Evolutionary conservation across 495 filamentous ascomycete species (phyloP), one percentile per base, ranked within the genome.

Genomic region (Sporormia fimetaria): DNA sequence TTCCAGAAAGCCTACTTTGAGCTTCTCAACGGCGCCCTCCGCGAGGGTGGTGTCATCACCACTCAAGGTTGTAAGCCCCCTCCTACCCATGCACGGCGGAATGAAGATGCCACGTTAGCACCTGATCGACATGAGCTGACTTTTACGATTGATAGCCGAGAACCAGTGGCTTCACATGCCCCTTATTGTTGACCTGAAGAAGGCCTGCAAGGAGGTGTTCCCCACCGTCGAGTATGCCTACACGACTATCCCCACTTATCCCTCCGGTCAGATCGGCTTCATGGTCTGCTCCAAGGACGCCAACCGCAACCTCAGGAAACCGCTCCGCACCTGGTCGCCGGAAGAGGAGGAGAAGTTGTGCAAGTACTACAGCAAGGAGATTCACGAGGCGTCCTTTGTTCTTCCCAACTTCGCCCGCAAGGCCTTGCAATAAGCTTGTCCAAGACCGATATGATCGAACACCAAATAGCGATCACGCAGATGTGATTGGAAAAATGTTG

Each of bases 1-100:
- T 99, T 99, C 79, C 76, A 96, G 76, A 94, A 95, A 72, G 80
- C 87, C 33, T 99, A 96, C 74, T 99, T 96, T 60, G 74, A 96
- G 70, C 78, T 96, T 26, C 71, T 96, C 16, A 68, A 79, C 65
- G 80, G 74, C 45, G 90, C 90, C 47, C 76, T 99, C 49, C 81
- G 78, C 54, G 85, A 92, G 46, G 92, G 88, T 64, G 90, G 90
- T 68, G 87, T 99, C 52, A 94, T 99, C 68, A 93, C 90, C 65
- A 99, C 92, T 52, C 90, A 99, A 94, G 90, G 90, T 98, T 93
- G 84, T 94, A 60, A 59, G 81, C 72, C 83, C 87, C 74, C 74
- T 78, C 75, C 73, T 79, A 21, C 62, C 58, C 35, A 28, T 44
- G 37, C 35, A 41, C 42, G 20, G 22, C 44, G 26, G 34, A 31